Evolutionary conservation across 306 rosid genomes (phyloP).

Genomic region (Vicia faba): DNA sequence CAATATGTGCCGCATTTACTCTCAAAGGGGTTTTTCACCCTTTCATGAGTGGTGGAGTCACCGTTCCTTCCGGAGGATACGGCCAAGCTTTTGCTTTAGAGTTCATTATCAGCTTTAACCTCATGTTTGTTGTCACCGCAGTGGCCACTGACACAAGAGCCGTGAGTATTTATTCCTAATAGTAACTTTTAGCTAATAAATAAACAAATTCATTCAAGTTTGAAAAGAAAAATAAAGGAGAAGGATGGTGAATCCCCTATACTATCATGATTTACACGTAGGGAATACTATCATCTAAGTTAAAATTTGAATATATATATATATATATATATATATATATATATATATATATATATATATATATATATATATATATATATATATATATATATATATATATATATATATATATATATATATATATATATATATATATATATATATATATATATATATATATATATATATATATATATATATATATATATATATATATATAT

Average conservation of each 20-base stretch:
- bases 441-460: no score
- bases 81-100: slow-evolving; percentile 82
- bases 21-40: slow-evolving; percentile 73
- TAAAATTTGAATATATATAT: neutral
- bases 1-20: slow-evolving; percentile 70
- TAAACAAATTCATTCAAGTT: neutral
- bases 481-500: no score
- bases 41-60: slow-evolving; percentile 78
- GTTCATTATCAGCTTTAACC: slow-evolving; percentile 77
- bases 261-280: neutral
- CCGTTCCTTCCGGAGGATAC: slow-evolving; percentile 71
- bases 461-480: no score
- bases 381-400: no score
- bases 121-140: slow-evolving; percentile 93
- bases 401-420: no score
- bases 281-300: neutral
- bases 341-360: no score
- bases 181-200: neutral
- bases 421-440: no score
- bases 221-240: neutral
- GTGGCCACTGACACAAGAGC: slow-evolving; percentile 92
- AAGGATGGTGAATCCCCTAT: neutral
- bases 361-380: no score
- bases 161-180: slow-evolving; percentile 46
- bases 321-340: no score